These are phyloP conservation scores for Gossypioides kirkii DNA, from an alignment of 345 rosid genomes.

Conservation along the genomic window DNA sequence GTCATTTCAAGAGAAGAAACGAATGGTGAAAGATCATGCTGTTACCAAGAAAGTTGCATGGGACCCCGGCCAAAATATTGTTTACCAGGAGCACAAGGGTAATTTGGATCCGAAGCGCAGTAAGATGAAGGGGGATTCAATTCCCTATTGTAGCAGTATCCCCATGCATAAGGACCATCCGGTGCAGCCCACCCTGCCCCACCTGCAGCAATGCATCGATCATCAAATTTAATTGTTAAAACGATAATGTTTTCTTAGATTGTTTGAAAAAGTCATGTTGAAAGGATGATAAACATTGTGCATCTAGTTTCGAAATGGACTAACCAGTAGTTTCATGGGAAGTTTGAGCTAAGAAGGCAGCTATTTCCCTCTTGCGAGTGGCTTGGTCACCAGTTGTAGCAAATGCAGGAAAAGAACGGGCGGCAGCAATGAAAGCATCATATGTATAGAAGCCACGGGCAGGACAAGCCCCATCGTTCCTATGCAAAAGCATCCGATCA, in stretches of 20 bases:
- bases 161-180: constrained; percentile 68
- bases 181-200: constrained; percentile 58
- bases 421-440: constrained; percentile 57
- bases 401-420: constrained; percentile 42
- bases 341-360: constrained; percentile 66
- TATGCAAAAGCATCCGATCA: constrained; percentile 46
- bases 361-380: constrained; percentile 45
- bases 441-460: constrained; percentile 59
- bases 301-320: neutral
- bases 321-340: constrained; percentile 59
- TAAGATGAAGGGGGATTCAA: constrained; percentile 39
- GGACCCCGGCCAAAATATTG: constrained; percentile 72
- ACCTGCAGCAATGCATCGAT: neutral
- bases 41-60: constrained; percentile 52
- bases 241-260: neutral
- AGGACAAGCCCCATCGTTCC: constrained; percentile 47
- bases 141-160: constrained; percentile 51
- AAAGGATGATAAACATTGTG: neutral
- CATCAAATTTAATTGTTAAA: neutral
- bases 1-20: neutral
- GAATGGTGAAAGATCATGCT: neutral
- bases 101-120: constrained; percentile 31
- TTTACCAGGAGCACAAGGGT: constrained; percentile 55
- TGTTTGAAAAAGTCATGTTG: neutral
- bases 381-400: constrained; percentile 34